phyloP scores from a whole-genome alignment of 1,139 yeast species.

The Yamadazyma pseudoaaseri region DNA sequence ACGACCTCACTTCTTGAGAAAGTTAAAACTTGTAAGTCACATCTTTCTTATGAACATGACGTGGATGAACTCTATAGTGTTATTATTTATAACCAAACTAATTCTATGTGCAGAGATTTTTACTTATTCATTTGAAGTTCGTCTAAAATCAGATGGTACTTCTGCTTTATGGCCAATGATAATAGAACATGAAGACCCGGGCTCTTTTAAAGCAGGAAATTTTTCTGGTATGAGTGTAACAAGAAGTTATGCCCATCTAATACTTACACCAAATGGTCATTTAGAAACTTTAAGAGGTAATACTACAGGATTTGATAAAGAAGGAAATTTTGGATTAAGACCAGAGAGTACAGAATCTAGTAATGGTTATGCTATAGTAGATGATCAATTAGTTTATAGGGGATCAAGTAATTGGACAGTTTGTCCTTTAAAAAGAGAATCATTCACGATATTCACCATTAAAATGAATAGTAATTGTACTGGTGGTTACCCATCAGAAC shows the following conservation, averaged over 20 bases:
- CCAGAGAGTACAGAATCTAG: constrained; percentile 2
- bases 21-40: too few species aligned
- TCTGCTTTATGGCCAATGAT: constrained; percentile 10
- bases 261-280: constrained; percentile 12
- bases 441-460: constrained; percentile 5
- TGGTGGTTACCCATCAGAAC: constrained; percentile 6
- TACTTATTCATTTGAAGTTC: constrained; percentile 8
- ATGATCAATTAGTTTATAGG: constrained; percentile 8
- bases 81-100: too few species aligned
- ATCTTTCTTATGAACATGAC: too few species aligned
- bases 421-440: constrained; percentile 9
- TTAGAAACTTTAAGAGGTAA: constrained; percentile 4
- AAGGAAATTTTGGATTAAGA: constrained; percentile 9
- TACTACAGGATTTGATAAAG: constrained; percentile 9
- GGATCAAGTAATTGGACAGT: constrained; percentile 9
- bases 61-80: too few species aligned
- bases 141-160: not conserved
- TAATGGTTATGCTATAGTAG: constrained; percentile 7
- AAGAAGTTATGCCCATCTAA: constrained; percentile 7
- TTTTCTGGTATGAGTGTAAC: constrained; percentile 3
- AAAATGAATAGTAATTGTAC: constrained; percentile 7
- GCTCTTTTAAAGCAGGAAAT: constrained; percentile 11
- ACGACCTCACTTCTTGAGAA: too few species aligned
- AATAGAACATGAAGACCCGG: constrained; percentile 7
- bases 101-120: too few species aligned